Evolutionary conservation across 192 early-diverging fungal genomes (phyloP).

Genomic region (Coemansia sp.): DNA sequence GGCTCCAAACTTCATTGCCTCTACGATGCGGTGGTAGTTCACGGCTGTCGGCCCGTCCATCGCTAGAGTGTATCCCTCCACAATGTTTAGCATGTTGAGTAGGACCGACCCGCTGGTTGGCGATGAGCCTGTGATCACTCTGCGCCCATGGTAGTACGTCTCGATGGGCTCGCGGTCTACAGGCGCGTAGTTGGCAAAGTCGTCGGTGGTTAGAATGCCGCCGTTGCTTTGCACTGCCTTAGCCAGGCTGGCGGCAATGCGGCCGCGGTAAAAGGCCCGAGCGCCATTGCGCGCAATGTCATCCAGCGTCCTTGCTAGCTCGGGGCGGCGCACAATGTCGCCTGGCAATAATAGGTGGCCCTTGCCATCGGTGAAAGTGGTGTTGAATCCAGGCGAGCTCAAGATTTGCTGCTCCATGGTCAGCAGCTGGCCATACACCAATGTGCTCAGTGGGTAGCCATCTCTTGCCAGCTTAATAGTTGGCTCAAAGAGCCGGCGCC

Average conservation of each 20-base stretch:
- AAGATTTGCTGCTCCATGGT: constrained; percentile 18
- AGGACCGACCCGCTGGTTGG: constrained; percentile 85
- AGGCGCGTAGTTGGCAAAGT: constrained; percentile 67
- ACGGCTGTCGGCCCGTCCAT: constrained; percentile 58
- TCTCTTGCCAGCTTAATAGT: constrained; percentile 72
- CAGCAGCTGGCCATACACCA: constrained; percentile 51
- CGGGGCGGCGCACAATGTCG: constrained; percentile 61
- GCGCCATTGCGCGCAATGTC: constrained; percentile 62
- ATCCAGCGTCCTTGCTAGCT: constrained; percentile 62
- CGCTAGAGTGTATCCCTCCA: constrained; percentile 77
- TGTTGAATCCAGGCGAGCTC: constrained; percentile 46
- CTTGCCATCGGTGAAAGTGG: constrained; percentile 62
- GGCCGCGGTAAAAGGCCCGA: constrained; percentile 59
- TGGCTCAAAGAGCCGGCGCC: constrained; percentile 75
- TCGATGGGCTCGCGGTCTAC: constrained; percentile 59
- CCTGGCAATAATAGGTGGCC: constrained; percentile 68
- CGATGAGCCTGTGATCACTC: constrained; percentile 65
- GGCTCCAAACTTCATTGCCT: constrained; percentile 84
- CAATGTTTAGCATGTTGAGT: constrained; percentile 78
- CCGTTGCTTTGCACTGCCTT: constrained; percentile 60
- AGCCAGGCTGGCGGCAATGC: constrained; percentile 68
- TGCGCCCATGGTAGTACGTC: constrained; percentile 76
- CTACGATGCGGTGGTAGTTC: constrained; percentile 80
- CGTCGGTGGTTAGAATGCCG: constrained; percentile 75
- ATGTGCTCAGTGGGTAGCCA: constrained; percentile 63